Conservation (phyloP, 352 stramenopile genomes). For the Phytophthora melonis region DNA sequence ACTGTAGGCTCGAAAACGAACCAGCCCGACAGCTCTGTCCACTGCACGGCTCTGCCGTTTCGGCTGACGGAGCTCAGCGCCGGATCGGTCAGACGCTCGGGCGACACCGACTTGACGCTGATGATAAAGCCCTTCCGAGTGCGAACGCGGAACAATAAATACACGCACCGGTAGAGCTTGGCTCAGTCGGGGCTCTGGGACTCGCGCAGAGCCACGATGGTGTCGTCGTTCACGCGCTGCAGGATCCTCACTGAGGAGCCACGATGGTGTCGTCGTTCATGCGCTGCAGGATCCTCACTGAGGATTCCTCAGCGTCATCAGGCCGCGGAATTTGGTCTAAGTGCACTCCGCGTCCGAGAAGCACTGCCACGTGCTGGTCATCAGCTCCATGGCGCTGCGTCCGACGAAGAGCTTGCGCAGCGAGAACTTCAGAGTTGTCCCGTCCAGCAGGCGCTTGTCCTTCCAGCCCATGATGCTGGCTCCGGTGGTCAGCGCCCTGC, state of each 20-base stretch:
- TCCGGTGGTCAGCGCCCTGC: slow-evolving; percentile 55
- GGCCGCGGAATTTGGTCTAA: slow-evolving; percentile 64
- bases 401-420: slow-evolving; percentile 65
- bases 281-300: no score
- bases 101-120: slow-evolving; percentile 64
- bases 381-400: slow-evolving; percentile 50
- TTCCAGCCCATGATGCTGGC: slow-evolving; percentile 72
- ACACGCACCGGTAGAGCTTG: slow-evolving; percentile 71
- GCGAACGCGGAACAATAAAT: slow-evolving; percentile 79
- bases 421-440: slow-evolving; percentile 68
- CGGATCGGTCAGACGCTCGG: slow-evolving; percentile 39
- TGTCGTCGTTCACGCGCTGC: slow-evolving; percentile 80
- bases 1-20: slow-evolving; percentile 68
- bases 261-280: no score
- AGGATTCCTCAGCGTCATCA: slow-evolving; percentile 69
- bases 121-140: slow-evolving; percentile 74
- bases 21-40: slow-evolving; percentile 76
- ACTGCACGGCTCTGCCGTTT: slow-evolving; percentile 60
- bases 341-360: slow-evolving; percentile 71
- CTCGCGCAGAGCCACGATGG: slow-evolving; percentile 72
- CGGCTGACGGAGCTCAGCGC: slow-evolving; percentile 32
- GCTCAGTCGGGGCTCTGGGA: slow-evolving; percentile 47
- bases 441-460: slow-evolving; percentile 66
- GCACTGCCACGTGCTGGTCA: slow-evolving; percentile 76
- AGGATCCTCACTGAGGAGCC: no score